Evolutionary conservation across 345 rosid genomes (phyloP).

Genomic region (Ricinus communis): DNA sequence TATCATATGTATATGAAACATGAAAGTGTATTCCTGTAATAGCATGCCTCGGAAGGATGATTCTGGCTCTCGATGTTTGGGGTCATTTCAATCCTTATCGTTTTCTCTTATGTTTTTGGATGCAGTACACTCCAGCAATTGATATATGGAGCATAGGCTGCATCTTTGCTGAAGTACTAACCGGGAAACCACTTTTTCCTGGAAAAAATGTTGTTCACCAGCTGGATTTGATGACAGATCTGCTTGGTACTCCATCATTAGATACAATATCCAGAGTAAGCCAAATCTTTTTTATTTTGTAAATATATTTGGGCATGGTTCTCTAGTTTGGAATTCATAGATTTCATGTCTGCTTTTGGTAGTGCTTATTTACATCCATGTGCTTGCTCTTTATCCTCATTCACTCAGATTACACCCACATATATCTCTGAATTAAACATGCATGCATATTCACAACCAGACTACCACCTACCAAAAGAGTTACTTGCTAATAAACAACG

Average conservation of each 20-base stretch:
- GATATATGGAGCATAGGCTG: slow-evolving; percentile 98
- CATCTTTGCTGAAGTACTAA: slow-evolving; percentile 90
- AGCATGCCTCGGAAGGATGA: not conserved
- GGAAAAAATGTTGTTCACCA: slow-evolving; percentile 98
- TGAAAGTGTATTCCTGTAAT: not conserved
- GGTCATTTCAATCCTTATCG: not conserved
- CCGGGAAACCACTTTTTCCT: slow-evolving; percentile 88
- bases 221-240: slow-evolving; percentile 93
- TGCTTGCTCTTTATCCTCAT: not conserved
- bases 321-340: not conserved
- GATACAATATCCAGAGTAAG: slow-evolving; percentile 86
- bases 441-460: not conserved
- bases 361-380: not conserved
- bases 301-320: not conserved
- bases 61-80: not conserved
- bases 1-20: not conserved
- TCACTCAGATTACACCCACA: not conserved
- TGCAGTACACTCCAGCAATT: slow-evolving; percentile 96
- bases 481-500: not conserved
- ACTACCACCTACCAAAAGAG: not conserved
- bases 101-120: slow-evolving; percentile 14
- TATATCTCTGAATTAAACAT: too few relatives aligned
- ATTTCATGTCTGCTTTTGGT: too few relatives aligned
- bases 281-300: not conserved
- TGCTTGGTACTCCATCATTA: slow-evolving; percentile 88